Conservation (phyloP, 306 rosid genomes). For the Quillaja saponaria region DNA sequence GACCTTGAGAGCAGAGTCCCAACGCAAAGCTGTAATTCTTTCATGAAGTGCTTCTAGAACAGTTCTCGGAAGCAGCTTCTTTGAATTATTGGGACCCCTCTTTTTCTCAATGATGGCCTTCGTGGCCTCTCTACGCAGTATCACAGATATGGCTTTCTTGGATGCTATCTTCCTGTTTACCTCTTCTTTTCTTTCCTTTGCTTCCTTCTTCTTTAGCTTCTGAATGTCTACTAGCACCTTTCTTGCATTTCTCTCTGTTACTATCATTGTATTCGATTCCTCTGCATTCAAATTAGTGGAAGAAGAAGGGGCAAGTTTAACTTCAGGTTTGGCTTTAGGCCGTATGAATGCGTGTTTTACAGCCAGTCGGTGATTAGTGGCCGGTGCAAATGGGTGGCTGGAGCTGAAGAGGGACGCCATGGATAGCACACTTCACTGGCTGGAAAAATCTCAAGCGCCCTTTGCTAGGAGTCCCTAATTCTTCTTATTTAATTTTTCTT, state of each 20-base stretch:
- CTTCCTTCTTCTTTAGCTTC: slow-evolving; percentile 53
- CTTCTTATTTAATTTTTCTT: too few relatives aligned
- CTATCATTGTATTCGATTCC: slow-evolving; percentile 17
- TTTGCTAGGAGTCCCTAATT: too few relatives aligned
- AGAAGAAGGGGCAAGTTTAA: slow-evolving; percentile 16
- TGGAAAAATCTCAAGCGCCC: too few relatives aligned
- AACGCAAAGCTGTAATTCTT: slow-evolving; percentile 69
- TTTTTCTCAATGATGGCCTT: slow-evolving; percentile 78
- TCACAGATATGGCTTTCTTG: slow-evolving; percentile 77
- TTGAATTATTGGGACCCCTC: slow-evolving; percentile 71
- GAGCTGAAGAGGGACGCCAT: slow-evolving; percentile 53
- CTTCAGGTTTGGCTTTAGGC: slow-evolving; percentile 1
- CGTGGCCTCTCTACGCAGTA: slow-evolving; percentile 82
- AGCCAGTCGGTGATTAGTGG: slow-evolving; percentile 21
- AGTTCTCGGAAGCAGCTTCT: slow-evolving; percentile 79
- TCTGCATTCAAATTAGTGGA: not conserved
- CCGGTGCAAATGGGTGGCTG: slow-evolving; percentile 32
- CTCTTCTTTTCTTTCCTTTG: slow-evolving; percentile 69
- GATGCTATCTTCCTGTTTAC: slow-evolving; percentile 70
- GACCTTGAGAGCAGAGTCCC: slow-evolving; percentile 98
- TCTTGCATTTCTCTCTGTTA: slow-evolving; percentile 34
- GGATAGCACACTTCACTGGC: too few relatives aligned
- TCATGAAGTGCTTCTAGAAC: slow-evolving; percentile 87
- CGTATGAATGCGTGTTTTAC: not conserved
- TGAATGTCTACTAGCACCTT: slow-evolving; percentile 39